phyloP scores from a whole-genome alignment of 805 yeast species.

The Lipomyces yamadae region DNA sequence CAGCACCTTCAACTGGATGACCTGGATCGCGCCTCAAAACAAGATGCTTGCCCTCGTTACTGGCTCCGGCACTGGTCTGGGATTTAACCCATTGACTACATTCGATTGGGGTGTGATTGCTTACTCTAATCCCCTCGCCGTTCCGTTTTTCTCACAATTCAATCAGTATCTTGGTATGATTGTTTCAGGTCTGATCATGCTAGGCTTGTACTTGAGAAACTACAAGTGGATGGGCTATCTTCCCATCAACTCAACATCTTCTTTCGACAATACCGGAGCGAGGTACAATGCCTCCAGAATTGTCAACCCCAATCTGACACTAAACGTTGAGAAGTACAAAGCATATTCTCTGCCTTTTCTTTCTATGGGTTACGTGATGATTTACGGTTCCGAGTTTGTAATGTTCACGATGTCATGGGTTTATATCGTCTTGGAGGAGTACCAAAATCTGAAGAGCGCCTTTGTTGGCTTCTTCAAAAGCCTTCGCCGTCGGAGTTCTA shows the following conservation, averaged over 20 bases:
- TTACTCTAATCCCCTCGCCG: conserved; percentile 44
- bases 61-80: conserved; percentile 68
- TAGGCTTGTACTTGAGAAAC: conserved; percentile 53
- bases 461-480: conserved; percentile 35
- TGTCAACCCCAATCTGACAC: conserved; percentile 51
- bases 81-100: conserved; percentile 66
- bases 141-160: conserved; percentile 52
- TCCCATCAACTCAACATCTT: conserved; percentile 54
- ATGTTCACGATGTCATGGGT: conserved; percentile 32
- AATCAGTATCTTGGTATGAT: conserved; percentile 49
- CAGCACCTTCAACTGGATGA: conserved; percentile 61
- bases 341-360: conserved; percentile 67
- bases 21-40: conserved; percentile 68
- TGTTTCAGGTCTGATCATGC: conserved; percentile 41
- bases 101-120: conserved; percentile 62
- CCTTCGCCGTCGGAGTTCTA: conserved; percentile 34
- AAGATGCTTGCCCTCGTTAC: conserved; percentile 65
- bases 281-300: conserved; percentile 58
- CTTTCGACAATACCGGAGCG: conserved; percentile 43
- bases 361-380: conserved; percentile 43
- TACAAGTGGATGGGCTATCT: conserved; percentile 56
- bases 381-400: conserved; percentile 35
- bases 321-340: conserved; percentile 55
- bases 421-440: conserved; percentile 27
- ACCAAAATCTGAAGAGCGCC: conserved; percentile 14